Conservation (phyloP, 352 stramenopile genomes). For the Phytophthora hibernalis region DNA sequence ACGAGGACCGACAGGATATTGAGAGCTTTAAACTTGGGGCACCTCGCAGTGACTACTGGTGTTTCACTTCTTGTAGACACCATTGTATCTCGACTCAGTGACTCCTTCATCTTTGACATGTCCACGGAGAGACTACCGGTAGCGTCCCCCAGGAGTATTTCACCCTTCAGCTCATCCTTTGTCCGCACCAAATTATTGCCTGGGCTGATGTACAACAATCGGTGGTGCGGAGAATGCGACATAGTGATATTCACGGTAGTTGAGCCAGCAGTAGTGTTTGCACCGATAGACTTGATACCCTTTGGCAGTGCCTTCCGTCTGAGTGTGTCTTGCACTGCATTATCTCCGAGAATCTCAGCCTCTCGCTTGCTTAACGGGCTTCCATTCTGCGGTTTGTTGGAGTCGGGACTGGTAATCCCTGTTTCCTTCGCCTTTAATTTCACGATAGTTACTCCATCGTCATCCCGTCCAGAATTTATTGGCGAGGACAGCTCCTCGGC, state of each 20-base stretch:
- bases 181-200: constrained; percentile 30
- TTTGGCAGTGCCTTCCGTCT: constrained; percentile 46
- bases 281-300: constrained; percentile 30
- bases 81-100: constrained; percentile 18
- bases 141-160: constrained; percentile 25
- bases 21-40: constrained; percentile 60
- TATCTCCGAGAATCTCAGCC: constrained; percentile 27
- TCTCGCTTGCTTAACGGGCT: constrained; percentile 26
- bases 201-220: constrained; percentile 27
- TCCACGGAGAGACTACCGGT: constrained; percentile 52
- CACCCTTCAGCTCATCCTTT: constrained; percentile 56
- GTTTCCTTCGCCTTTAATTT: constrained; percentile 12
- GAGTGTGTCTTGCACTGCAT: constrained; percentile 25
- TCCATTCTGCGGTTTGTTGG: constrained; percentile 8
- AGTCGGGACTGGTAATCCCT: constrained; percentile 6
- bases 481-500: constrained; percentile 21
- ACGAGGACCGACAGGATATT: constrained; percentile 47
- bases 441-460: constrained; percentile 10
- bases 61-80: constrained; percentile 30
- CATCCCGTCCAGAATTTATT: constrained; percentile 15
- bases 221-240: constrained; percentile 26
- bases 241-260: constrained; percentile 28
- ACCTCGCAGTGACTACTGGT: constrained; percentile 33
- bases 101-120: constrained; percentile 38
- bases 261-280: constrained; percentile 13